Evolutionary conservation across 2,329 filamentous ascomycete species (phyloP).

Genomic region (Calonectria ilicicola): DNA sequence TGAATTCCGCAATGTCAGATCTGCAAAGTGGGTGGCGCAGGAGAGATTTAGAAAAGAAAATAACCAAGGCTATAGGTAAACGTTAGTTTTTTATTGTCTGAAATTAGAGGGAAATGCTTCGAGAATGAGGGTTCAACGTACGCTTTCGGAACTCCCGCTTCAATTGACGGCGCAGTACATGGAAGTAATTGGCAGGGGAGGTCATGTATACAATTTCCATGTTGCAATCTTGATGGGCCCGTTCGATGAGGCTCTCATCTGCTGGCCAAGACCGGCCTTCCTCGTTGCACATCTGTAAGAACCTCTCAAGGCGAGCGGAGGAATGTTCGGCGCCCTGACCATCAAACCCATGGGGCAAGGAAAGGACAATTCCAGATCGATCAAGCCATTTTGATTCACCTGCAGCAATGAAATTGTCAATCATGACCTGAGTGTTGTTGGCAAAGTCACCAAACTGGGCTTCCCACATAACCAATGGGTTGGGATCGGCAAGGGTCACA

Average conservation of each 20-base stretch:
- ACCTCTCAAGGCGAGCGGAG: conserved; percentile 95
- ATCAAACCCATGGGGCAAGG: conserved; percentile 96
- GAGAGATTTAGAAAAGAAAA: conserved; percentile 98
- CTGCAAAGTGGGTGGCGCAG: conserved; percentile 93
- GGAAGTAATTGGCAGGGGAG: conserved; percentile 92
- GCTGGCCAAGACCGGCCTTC: conserved; percentile 92
- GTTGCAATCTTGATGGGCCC: conserved; percentile 99
- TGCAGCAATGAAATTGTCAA: conserved; percentile 97
- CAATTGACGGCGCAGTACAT: conserved; percentile 94
- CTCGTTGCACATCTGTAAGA: conserved; percentile 95
- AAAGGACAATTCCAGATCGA: conserved; percentile 94
- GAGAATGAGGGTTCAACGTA: conserved; percentile 61
- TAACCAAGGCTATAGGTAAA: conserved; percentile 77
- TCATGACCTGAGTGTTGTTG: conserved; percentile 98
- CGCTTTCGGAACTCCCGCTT: conserved; percentile 98
- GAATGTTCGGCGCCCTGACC: conserved; percentile 98
- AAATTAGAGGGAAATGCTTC: neutral
- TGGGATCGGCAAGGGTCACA: conserved; percentile 95
- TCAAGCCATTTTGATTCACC: conserved; percentile 99
- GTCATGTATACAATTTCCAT: conserved; percentile 98
- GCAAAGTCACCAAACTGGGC: conserved; percentile 99
- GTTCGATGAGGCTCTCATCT: conserved; percentile 83
- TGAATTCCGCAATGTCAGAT: conserved; percentile 89
- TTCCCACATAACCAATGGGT: conserved; percentile 98
- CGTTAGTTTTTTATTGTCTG: neutral